Base-by-base conservation (phyloP, 352 stramenopile species). In the Pythium rhizo-oryzae region DNA sequence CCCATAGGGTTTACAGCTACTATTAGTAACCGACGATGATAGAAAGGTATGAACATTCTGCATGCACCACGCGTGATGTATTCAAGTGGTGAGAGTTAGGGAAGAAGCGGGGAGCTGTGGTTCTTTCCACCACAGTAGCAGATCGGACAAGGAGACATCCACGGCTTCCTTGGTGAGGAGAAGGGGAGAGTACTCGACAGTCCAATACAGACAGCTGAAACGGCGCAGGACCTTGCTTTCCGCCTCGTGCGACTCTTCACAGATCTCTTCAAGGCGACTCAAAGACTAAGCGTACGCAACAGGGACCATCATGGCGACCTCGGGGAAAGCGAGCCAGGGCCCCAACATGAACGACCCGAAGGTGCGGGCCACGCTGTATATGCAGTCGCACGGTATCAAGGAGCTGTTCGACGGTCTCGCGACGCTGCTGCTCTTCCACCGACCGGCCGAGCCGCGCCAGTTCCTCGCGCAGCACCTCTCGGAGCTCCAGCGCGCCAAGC, bases 401-500 rank as follows among this genome's bases (percentile, higher is more conserved):
- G 81, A 90, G 53, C 72, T 92, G 12, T 90, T 91, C 59, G 78
- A 91, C 33, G 69, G 80, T 1, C 72, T 91, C 24, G 80, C 79
- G 24, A 91, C 85, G 4, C 56, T 88, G 35, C 60, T 92, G 54
- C 77, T 92, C 21, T 90, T 87, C 65, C 81, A 90, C 25, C 82
- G 82, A 11, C 85, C 84, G 8, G 57, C 74, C 24, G 80, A 91
- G 43, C 85, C 82, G 56, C 82, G 84, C 18, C 72, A 68, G 35
- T 94, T 92, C 59, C 69, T 92, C 11, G 72, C 78, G 0, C 73
- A 89, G 33, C 77, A 90, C 37, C 74, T 94, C 18, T 51, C 71
- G 4, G 75, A 91, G 28, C 77, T 91, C 35, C 75, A 82, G 51
- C 74, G 76, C 37, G 73, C 81, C 28, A 90, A 90, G 72, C 76